phyloP scores from a whole-genome alignment of 805 yeast genomes.

The Nakazawaea wyomingensis region DNA sequence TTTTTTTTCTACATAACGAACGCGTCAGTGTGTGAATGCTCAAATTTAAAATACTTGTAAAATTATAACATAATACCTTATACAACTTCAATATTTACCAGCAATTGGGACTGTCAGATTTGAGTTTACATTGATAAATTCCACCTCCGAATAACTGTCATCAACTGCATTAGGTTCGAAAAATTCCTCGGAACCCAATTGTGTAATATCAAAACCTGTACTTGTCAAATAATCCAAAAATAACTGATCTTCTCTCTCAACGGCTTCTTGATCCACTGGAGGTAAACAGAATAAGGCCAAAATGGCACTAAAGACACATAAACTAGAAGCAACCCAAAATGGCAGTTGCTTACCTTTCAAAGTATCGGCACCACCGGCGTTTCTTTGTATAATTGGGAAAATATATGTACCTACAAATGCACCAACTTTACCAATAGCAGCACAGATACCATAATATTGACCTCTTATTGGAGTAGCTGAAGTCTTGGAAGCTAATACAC shows the following conservation, averaged over 20 bases:
- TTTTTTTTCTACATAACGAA: not conserved
- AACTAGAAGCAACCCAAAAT: constrained; percentile 73
- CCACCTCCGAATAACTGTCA: constrained; percentile 7
- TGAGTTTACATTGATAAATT: constrained; percentile 2
- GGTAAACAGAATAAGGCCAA: constrained; percentile 73
- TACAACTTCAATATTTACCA: constrained; percentile 3
- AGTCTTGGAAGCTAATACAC: constrained; percentile 81
- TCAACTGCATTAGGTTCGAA: not conserved
- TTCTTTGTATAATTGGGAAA: constrained; percentile 72
- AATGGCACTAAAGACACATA: constrained; percentile 68
- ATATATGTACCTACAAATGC: constrained; percentile 88
- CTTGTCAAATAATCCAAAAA: constrained; percentile 62
- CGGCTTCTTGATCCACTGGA: constrained; percentile 76
- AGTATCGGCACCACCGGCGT: constrained; percentile 48
- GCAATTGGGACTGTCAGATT: constrained; percentile 6
- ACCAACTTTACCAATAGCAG: constrained; percentile 88
- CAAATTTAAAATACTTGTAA: not conserved
- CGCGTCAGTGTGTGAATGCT: not conserved
- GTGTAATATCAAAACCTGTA: constrained; percentile 65
- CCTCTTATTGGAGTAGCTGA: constrained; percentile 87
- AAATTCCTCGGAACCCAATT: constrained; percentile 36
- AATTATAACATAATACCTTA: not conserved
- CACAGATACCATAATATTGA: constrained; percentile 84
- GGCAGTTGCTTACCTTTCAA: constrained; percentile 65
- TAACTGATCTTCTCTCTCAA: constrained; percentile 67